Evolutionary conservation across 108 stramenopile genomes (phyloP), one percentile per base, ranked within the genome.

Genomic region (Stephanodiscus minutulus): DNA sequence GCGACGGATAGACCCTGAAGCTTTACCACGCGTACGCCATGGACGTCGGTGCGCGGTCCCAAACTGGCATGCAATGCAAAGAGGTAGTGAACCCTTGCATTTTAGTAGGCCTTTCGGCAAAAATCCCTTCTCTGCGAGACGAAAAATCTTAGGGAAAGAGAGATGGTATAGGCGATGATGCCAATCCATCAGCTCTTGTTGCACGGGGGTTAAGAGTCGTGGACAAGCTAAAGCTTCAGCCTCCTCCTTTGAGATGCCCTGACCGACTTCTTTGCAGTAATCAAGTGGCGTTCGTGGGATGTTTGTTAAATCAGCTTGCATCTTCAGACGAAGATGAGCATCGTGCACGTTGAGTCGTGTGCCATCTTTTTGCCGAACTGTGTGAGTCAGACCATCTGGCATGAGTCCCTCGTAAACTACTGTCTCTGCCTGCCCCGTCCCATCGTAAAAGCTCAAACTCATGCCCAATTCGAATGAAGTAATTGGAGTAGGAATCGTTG

Each of bases 41-140:
- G 69, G 74, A 35, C 70, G 39, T 7, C 58, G 37, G 6, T 58
- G 49, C 0, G 52, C 46, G 33, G 58, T 70, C 5, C 82, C 77
- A 67, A 67, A 79, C 22, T 50, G 31, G 33, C 82, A 83, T 24
- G 39, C 63, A 2, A 73, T 11, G 33, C 82, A 83, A 15, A 64
- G 22, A 7, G 63, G 63, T 3, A 8, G 22, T 15, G 22, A 27
- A 3, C 7, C 10, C 37, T 64, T 29, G 29, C 63, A 64, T 10
- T 64, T 46, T 2, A 64, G 29, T 0, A 64, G 22, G 1, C 5
- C 3, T 33, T 41, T 44, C 24, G 61, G 61, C 24, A 63, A 33
- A 20, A 41, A 7, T 10, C 41, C 18, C 6, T 22, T 4, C 13
- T 27, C 2, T 0, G 44, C 46, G 4, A 64, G 43, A 1, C 0